Evolutionary conservation across 148 eudicot genomes (phyloP), one percentile per base, ranked within the genome.

Genomic region (Spergularia bocconei): DNA sequence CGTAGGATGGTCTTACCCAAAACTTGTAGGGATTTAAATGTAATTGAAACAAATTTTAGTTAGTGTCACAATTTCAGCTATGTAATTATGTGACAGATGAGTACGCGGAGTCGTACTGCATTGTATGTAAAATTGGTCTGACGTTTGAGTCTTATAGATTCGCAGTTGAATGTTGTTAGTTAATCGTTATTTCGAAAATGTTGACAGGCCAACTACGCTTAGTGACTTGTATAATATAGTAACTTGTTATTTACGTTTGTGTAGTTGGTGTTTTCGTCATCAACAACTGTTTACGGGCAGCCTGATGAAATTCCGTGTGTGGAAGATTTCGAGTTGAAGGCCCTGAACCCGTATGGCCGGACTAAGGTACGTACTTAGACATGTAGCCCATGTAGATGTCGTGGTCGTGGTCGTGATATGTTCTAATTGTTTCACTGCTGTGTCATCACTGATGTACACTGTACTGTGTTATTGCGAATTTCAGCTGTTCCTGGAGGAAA

Each of bases 341-440:
- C 98, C 69, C 85, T 90, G 98, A 94, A 90, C 85, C 97, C 98
- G 33, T 94, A 94, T 73, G 97, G 97, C 21, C 93, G 97, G 19
- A 90, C 96, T 59, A 94, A 91, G 97, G 97, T 94, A 76, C n/a
- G 7, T 55, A 59, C 62, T 58, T 17, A 13, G 67, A 39, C 20
- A 56, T 56, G 23, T 58, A 23, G 16, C 5, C 13, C 20, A 56
- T 56, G 23, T 58, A 23, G 16, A 6, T 17, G 17, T 63, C 13
- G 13, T 11, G 36, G 0, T 41, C 39, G 19, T 8, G 23, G 15
- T 63, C 13, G 13, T 11, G 36, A 5, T 41, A 0, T 7, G 38
- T 29, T 29, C 14, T 17, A 17, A 5, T 2, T 65, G 58, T 58
- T 15, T 12, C 36, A 3, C 36, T 33, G 2, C 15, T 36, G 0